These are phyloP conservation scores for Globisporangium ultimum DNA, from an alignment of 352 stramenopile genomes.

Conservation along the genomic window DNA sequence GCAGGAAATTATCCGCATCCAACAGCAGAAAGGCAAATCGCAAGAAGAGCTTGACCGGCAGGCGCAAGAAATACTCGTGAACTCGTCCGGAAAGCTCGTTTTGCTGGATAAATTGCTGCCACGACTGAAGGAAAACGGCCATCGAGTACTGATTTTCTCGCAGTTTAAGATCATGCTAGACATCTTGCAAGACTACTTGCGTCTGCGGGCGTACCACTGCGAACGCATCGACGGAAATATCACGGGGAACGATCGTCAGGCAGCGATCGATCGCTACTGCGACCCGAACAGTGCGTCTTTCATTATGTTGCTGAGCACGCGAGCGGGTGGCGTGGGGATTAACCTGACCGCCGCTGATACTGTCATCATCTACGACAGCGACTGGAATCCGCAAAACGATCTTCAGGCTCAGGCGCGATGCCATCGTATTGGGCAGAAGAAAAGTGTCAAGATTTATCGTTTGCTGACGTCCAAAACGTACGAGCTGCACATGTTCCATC, in stretches of 20 bases:
- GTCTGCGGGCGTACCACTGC: constrained; percentile 88
- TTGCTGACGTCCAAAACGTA: constrained; percentile 91
- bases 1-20: constrained; percentile 58
- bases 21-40: constrained; percentile 45
- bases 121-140: constrained; percentile 92
- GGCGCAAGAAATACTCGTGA: constrained; percentile 90
- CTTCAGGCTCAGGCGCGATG: constrained; percentile 90
- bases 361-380: constrained; percentile 95
- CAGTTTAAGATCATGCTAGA: constrained; percentile 99
- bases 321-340: constrained; percentile 97
- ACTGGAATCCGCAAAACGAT: constrained; percentile 99
- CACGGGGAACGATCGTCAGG: constrained; percentile 94
- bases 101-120: constrained; percentile 99
- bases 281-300: constrained; percentile 77
- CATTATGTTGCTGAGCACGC: constrained; percentile 98
- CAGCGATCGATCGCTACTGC: constrained; percentile 91
- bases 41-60: constrained; percentile 55
- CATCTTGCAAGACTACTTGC: constrained; percentile 98
- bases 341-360: constrained; percentile 93
- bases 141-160: constrained; percentile 98
- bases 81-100: constrained; percentile 96
- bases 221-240: constrained; percentile 99
- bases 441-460: constrained; percentile 92
- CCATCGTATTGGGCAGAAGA: constrained; percentile 93
- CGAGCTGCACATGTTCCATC: constrained; percentile 93